phyloP scores from a whole-genome alignment of 352 stramenopile genomes.

The Phytophthora melonis region DNA sequence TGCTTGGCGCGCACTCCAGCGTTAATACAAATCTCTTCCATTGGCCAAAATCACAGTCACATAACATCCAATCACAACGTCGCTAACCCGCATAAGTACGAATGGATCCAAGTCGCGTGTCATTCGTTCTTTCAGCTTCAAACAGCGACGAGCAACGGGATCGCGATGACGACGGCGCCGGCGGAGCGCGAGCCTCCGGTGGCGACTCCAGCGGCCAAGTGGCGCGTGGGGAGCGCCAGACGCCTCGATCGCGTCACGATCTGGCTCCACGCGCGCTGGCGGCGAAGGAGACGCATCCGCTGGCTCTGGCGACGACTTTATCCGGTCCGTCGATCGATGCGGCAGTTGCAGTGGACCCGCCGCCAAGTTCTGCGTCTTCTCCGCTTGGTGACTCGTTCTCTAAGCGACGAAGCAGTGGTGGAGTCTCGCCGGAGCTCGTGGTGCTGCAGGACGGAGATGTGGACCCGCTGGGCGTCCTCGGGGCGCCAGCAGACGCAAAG shows the following conservation, averaged over 20 bases:
- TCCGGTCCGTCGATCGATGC: background rate
- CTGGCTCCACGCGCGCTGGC: constrained; percentile 31
- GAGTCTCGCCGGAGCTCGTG: constrained; percentile 52
- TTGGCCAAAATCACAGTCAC: constrained; percentile 30
- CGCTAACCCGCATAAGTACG: constrained; percentile 19
- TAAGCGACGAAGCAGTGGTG: constrained; percentile 2
- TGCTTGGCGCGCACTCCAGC: constrained; percentile 36
- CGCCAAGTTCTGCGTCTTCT: constrained; percentile 6
- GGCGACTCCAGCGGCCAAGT: constrained; percentile 29
- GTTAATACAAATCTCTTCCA: background rate
- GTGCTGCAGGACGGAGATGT: constrained; percentile 73
- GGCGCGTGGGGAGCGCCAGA: constrained; percentile 55
- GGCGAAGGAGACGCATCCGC: constrained; percentile 55
- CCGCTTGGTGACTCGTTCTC: constrained; percentile 10
- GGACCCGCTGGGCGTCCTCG: constrained; percentile 72
- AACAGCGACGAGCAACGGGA: constrained; percentile 16
- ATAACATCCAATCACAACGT: constrained; percentile 32
- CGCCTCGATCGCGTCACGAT: constrained; percentile 37
- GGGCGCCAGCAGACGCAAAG: constrained; percentile 8
- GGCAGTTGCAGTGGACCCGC: constrained; percentile 1
- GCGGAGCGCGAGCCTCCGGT: constrained; percentile 20
- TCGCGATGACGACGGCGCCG: constrained; percentile 20
- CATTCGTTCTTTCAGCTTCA: constrained; percentile 20
- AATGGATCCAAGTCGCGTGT: constrained; percentile 14
- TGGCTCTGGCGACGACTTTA: constrained; percentile 36